Evolutionary conservation across 1,139 yeast species (phyloP).

Genomic region (Pichia terricola): DNA sequence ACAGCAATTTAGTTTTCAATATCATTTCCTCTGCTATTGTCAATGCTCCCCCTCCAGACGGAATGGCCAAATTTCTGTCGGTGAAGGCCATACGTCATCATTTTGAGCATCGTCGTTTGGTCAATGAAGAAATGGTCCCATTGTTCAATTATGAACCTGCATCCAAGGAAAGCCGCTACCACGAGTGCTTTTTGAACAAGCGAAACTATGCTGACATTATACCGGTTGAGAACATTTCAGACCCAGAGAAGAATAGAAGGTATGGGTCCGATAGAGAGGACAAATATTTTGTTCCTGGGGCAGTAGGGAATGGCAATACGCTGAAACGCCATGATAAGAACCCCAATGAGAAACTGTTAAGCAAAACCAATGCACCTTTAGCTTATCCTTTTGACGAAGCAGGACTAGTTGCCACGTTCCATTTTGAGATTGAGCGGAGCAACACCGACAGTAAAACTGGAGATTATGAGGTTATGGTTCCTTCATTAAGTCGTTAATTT

Average conservation of each 20-base stretch:
- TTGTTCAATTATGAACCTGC: conserved; percentile 50
- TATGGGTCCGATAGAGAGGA: conserved; percentile 2
- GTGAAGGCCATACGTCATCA: conserved; percentile 62
- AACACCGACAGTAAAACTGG: conserved; percentile 46
- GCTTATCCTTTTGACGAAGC: conserved; percentile 48
- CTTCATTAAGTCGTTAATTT: conserved; percentile 32
- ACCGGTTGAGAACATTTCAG: conserved; percentile 29
- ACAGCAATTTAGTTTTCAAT: conserved; percentile 72
- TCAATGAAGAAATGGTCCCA: conserved; percentile 63
- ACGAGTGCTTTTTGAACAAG: conserved; percentile 58
- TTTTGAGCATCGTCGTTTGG: conserved; percentile 33
- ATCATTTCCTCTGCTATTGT: conserved; percentile 83
- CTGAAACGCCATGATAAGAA: neutral
- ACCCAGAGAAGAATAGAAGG: conserved; percentile 5
- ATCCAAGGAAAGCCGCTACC: conserved; percentile 30
- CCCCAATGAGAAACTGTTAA: neutral
- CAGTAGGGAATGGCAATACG: neutral
- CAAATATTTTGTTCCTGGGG: conserved; percentile 8
- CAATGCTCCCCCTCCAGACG: conserved; percentile 87
- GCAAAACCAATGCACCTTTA: conserved; percentile 15
- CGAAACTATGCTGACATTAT: conserved; percentile 66
- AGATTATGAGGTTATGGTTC: conserved; percentile 63
- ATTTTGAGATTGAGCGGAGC: conserved; percentile 56
- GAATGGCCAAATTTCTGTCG: conserved; percentile 60
- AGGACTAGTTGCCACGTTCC: conserved; percentile 59